phyloP scores from a whole-genome alignment of 78 protist genomes.

The Reticulomyxa filosa region DNA sequence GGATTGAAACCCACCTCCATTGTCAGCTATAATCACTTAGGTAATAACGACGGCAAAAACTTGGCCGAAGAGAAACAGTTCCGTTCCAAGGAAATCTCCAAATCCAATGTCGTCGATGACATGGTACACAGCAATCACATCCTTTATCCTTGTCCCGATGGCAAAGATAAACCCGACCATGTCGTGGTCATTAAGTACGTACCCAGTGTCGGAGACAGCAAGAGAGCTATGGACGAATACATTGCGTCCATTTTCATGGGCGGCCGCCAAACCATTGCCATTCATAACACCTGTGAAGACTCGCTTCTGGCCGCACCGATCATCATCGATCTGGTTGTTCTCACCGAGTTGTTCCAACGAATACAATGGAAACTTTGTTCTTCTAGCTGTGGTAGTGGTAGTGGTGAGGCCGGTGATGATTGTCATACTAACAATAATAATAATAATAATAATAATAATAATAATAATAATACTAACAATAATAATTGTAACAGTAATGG shows the following conservation, averaged over 20 bases:
- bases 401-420: no score
- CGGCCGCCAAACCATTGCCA: conserved; percentile 72
- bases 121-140: conserved; percentile 76
- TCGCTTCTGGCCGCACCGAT: conserved; percentile 94
- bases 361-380: no score
- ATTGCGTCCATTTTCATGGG: conserved; percentile 79
- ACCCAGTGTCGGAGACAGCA: background rate
- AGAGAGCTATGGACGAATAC: conserved; percentile 74
- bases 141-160: conserved; percentile 43
- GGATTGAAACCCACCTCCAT: conserved; percentile 87
- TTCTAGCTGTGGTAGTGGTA: no score
- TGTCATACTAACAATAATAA: no score
- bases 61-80: conserved; percentile 77
- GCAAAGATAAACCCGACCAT: conserved; percentile 20
- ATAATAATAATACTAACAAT: no score
- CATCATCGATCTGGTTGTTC: conserved; percentile 78
- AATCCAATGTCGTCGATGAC: conserved; percentile 94
- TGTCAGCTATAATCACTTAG: conserved; percentile 95
- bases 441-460: no score
- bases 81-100: conserved; percentile 95
- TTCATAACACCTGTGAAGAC: conserved; percentile 73
- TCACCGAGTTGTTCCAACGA: conserved; percentile 56
- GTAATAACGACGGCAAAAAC: conserved; percentile 99
- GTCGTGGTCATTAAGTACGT: conserved; percentile 27
- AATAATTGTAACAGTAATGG: no score